Percentiles rank a stretch among this genome's conserved stretches.
Evolutionary conservation across 2,329 filamentous ascomycete species (phyloP).

Genomic region (Microcyclospora pomicola): DNA sequence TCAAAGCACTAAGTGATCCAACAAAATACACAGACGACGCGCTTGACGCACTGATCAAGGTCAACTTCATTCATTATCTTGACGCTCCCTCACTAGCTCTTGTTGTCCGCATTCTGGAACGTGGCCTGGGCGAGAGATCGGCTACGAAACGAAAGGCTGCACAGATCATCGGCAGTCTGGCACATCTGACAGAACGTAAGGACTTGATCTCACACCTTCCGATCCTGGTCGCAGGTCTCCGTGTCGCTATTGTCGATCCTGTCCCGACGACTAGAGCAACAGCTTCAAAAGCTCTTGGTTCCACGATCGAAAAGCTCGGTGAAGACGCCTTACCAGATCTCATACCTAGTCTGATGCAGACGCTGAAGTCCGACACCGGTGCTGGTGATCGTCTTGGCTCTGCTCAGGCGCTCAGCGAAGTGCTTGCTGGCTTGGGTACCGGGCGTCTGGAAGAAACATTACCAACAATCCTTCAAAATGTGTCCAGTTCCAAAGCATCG

Average conservation of each 20-base stretch:
- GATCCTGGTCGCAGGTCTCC: slow-evolving; percentile 79
- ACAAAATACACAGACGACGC: slow-evolving; percentile 96
- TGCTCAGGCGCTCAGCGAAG: slow-evolving; percentile 89
- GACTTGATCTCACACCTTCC: slow-evolving; percentile 84
- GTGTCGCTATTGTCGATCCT: slow-evolving; percentile 80
- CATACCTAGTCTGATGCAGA: slow-evolving; percentile 94
- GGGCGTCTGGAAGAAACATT: slow-evolving; percentile 86
- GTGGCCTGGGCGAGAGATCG: slow-evolving; percentile 79
- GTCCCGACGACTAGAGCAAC: slow-evolving; percentile 94
- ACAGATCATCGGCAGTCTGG: slow-evolving; percentile 94
- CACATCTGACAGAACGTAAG: slow-evolving; percentile 91
- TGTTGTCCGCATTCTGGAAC: slow-evolving; percentile 87
- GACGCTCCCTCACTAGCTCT: slow-evolving; percentile 90
- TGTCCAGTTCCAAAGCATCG: slow-evolving; percentile 74
- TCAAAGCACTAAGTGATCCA: slow-evolving; percentile 93
- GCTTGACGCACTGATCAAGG: slow-evolving; percentile 85
- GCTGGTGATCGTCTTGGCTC: slow-evolving; percentile 93
- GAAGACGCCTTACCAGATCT: slow-evolving; percentile 94
- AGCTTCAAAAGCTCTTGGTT: slow-evolving; percentile 87
- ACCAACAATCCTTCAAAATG: slow-evolving; percentile 91
- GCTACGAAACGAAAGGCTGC: slow-evolving; percentile 92
- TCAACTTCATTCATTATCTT: slow-evolving; percentile 97
- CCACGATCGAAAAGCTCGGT: slow-evolving; percentile 93
- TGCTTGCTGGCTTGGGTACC: slow-evolving; percentile 87
- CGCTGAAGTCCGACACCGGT: slow-evolving; percentile 90